Base-by-base conservation (phyloP, 2,329 filamentous ascomycete genomes). In the Trichoderma guizhouense region DNA sequence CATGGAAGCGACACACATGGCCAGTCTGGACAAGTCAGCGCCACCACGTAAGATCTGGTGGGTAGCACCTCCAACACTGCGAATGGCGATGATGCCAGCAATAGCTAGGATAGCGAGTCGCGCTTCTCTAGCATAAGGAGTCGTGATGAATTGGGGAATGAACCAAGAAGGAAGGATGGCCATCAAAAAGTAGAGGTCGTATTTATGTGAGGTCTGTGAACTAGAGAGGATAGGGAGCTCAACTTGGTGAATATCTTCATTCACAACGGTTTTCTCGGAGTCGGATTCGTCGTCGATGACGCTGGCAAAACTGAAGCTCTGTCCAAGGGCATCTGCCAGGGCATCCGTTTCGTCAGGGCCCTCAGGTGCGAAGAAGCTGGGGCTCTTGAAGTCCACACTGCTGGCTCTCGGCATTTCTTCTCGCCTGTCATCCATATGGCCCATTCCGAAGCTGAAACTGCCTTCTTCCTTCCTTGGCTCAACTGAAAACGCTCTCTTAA, bases 341-440 rank as follows among this genome's bases (percentile, higher is more conserved):
- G 81, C 79, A 70, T 82, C 83, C 3, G 83, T 78, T 61, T 85
- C 83, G 55, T 80, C 77, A 28, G 57, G 32, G 24, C 75, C 69
- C 14, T 81, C 76, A 1, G 84, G 82, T 5, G 89, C 88, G 79
- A 90, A 91, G 80, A 90, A 88, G n/a, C 81, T 87, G 2, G 88
- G 89, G 61, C 89, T 87, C 72, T 89, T 86, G 68, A 91, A 90
- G 36, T 86, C 80, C 43, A 83, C 83, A 0, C 32, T 69, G 18
- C 74, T 79, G 1, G 73, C 73, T 9, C 73, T 68, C 0, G 67
- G 69, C 21, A 74, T 72, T 66, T 64, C 39, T 66, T 71, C 43
- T 72, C 5, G 60, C 63, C 9, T 57, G 11, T 73, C 72, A 6
- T 61, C 62, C 15, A 61, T 5, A 14, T 30, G 51, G 15, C 39